phyloP scores from a whole-genome alignment of 2,329 filamentous ascomycete genomes.

The Dothistroma septosporum region DNA sequence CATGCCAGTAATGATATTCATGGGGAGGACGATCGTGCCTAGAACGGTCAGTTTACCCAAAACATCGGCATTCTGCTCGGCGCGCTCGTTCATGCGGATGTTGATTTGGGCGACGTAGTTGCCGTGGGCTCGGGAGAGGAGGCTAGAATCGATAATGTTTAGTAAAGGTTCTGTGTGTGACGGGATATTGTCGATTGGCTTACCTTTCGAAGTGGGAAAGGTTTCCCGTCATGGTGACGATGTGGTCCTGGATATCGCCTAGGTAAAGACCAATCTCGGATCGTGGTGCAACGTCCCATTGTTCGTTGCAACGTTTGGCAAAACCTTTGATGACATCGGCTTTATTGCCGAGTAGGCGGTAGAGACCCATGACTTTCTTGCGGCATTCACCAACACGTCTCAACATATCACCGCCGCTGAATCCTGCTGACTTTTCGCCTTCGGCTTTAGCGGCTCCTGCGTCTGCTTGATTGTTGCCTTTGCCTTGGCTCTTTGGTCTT shows the following conservation, averaged over 20 bases:
- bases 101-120: slow-evolving; percentile 99
- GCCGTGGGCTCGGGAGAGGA: slow-evolving; percentile 83
- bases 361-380: slow-evolving; percentile 96
- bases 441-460: slow-evolving; percentile 29
- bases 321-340: slow-evolving; percentile 99
- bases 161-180: slow-evolving; percentile 12
- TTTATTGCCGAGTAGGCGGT: slow-evolving; percentile 90
- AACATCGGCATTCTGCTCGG: slow-evolving; percentile 92
- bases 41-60: slow-evolving; percentile 91
- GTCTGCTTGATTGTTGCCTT: slow-evolving; percentile 29
- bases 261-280: slow-evolving; percentile 97
- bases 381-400: slow-evolving; percentile 87
- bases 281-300: slow-evolving; percentile 91
- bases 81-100: slow-evolving; percentile 96
- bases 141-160: slow-evolving; percentile 48
- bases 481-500: slow-evolving; percentile 16
- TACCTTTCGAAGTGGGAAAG: slow-evolving; percentile 94
- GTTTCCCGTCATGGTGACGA: slow-evolving; percentile 97
- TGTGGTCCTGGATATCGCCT: slow-evolving; percentile 98
- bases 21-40: slow-evolving; percentile 92
- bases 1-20: slow-evolving; percentile 98
- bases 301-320: slow-evolving; percentile 95
- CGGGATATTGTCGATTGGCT: slow-evolving; percentile 28
- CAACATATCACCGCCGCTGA: slow-evolving; percentile 72
- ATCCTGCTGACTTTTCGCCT: slow-evolving; percentile 39